These are phyloP conservation scores for Colletotrichum godetiae DNA, from an alignment of 2,329 filamentous ascomycete genomes.

Conservation along the genomic window DNA sequence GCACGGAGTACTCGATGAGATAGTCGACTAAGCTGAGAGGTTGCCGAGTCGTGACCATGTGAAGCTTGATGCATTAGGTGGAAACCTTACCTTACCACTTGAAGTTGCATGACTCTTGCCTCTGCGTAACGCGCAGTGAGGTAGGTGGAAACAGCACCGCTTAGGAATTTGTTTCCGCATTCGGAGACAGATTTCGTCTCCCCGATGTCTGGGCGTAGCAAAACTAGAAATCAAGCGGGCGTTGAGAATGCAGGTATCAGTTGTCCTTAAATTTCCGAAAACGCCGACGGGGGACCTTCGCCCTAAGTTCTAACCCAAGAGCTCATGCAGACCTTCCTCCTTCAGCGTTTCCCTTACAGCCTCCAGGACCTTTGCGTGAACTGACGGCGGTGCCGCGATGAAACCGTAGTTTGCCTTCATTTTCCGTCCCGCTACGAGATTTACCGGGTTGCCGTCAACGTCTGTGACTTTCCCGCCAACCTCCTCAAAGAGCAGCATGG, in stretches of 20 bases:
- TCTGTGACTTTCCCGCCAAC: conserved; percentile 67
- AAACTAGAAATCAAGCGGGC: background rate
- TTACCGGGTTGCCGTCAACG: conserved; percentile 62
- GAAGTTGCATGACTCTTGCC: background rate
- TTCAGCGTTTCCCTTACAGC: conserved; percentile 47
- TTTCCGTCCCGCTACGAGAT: conserved; percentile 59
- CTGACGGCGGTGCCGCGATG: conserved; percentile 59
- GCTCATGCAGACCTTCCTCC: conserved; percentile 46
- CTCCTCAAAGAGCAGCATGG: conserved; percentile 69
- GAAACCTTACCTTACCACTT: background rate
- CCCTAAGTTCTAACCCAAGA: conserved; percentile 37
- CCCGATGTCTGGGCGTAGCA: background rate
- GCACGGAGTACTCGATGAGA: background rate
- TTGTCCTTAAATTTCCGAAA: background rate
- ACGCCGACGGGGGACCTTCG: background rate
- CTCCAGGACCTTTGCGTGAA: conserved; percentile 57
- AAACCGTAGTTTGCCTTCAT: conserved; percentile 66
- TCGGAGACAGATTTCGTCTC: background rate
- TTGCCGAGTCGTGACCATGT: background rate
- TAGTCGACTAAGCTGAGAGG: background rate
- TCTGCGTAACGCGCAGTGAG: background rate
- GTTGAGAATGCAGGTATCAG: background rate
- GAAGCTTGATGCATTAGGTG: background rate
- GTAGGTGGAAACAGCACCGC: too few species aligned
- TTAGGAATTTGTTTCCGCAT: background rate